Base-by-base conservation (phyloP, 148 eudicot species). In the Camellia sinensis region DNA sequence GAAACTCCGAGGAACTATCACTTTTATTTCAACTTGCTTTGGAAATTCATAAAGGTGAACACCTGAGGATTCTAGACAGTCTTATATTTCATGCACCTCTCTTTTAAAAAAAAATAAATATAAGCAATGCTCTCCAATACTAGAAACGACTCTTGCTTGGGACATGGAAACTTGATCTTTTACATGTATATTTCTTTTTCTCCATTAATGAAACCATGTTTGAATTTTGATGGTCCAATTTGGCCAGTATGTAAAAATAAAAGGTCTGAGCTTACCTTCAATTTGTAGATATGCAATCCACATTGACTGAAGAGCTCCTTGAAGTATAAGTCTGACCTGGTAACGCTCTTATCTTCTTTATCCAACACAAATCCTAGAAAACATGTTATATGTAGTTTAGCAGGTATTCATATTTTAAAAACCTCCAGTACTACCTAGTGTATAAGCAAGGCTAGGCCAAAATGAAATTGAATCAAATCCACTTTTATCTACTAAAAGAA, bases 281-380 rank as follows among this genome's bases (percentile, higher is more conserved):
- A 80, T 83, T 80, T 92, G 85, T 85, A 88, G 11, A 96, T 82
- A 81, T 91, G 97, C 80, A 96, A 86, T 83, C 98, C 99, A 84
- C 92, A 92, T 60, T 88, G 91, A 63, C 68, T 79, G 76, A 96
- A 91, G 67, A 96, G 97, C 74, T 91, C 92, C 84, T 89, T 90
- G 88, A 89, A 96, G 89, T 96, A 96, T 59, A 62, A 50, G 75
- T 96, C 93, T 37, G 99, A 96, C 86, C 99, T 92, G 5, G 98
- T 93, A 80, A 96, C 44, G 75, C 99, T 96, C 82, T 88, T 80
- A 86, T 96, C 99, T 72, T 92, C 88, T 70, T 93, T 94, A 85
- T 96, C 99, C 86, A 96, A 83, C 62, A 96, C 92, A 80, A 96
- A 96, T 69, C 99, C 97, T 95, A 82, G 13, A 84, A 8, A 73